Evolutionary conservation across 2,329 filamentous ascomycete genomes (phyloP).

Genomic region (Rhynchosporium agropyri): DNA sequence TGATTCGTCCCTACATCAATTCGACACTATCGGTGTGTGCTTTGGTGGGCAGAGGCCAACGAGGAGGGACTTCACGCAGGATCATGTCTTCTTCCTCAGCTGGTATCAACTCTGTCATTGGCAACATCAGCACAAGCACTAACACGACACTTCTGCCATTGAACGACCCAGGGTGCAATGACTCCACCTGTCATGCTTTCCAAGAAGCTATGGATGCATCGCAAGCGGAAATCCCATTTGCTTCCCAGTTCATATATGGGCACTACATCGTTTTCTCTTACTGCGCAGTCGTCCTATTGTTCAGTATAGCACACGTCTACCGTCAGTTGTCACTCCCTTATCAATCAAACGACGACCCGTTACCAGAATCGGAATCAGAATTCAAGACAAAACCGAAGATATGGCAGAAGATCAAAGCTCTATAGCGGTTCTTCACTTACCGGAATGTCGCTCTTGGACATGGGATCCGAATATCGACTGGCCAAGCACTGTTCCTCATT

Average conservation of each 20-base stretch:
- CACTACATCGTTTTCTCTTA: neutral
- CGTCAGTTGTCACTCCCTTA: neutral
- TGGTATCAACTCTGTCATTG: neutral
- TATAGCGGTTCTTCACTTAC: neutral
- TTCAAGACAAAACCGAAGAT: neutral
- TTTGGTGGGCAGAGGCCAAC: neutral
- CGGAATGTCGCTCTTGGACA: neutral
- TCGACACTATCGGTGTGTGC: too few relatives aligned
- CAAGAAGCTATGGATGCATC: neutral
- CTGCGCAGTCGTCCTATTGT: neutral
- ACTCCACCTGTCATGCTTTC: neutral
- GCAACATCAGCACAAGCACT: too few relatives aligned
- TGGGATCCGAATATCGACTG: neutral
- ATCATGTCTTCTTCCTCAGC: neutral
- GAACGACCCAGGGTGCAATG: constrained; percentile 1
- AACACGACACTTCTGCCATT: neutral
- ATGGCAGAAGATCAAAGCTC: neutral
- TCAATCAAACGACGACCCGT: too few relatives aligned
- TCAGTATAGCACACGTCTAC: neutral
- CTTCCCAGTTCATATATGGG: neutral
- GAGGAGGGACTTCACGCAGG: neutral
- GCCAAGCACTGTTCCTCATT: neutral
- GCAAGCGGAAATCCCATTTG: neutral
- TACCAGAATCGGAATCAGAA: too few relatives aligned
- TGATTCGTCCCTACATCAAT: too few relatives aligned